phyloP scores from a whole-genome alignment of 768 basidiomycete genomes.

The Lanmaoa pseudosensibilis region DNA sequence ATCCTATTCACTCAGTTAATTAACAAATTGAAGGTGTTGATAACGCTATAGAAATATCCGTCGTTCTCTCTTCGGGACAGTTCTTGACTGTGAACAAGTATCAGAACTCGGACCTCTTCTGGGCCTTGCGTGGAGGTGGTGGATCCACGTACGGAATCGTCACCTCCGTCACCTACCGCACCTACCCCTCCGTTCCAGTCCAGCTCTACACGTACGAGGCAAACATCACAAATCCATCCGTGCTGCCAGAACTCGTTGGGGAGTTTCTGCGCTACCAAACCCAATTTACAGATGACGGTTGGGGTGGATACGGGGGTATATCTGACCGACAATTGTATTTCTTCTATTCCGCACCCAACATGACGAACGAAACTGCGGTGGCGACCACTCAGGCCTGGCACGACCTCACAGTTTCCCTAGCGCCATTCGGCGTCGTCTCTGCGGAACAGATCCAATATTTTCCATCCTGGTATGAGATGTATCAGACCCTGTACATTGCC shows the following conservation, averaged over 20 bases:
- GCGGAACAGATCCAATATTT: background rate
- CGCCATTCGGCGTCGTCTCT: constrained; percentile 4
- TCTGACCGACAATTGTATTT: constrained; percentile 9
- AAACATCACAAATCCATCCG: constrained; percentile 34
- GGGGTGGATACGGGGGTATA: constrained; percentile 39
- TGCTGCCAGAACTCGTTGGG: constrained; percentile 32
- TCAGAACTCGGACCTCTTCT: constrained; percentile 50
- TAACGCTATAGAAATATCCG: constrained; percentile 46
- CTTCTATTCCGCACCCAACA: constrained; percentile 36
- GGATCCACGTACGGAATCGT: constrained; percentile 51
- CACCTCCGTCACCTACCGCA: constrained; percentile 47
- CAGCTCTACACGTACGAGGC: constrained; percentile 29
- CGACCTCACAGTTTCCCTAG: constrained; percentile 19
- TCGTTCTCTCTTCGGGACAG: constrained; percentile 45
- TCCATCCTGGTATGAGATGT: constrained; percentile 12
- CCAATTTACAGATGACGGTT: constrained; percentile 41
- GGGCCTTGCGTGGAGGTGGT: constrained; percentile 55
- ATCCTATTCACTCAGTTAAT: background rate
- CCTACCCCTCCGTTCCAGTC: constrained; percentile 40
- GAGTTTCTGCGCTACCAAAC: constrained; percentile 38
- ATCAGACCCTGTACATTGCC: background rate
- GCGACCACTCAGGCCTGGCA: constrained; percentile 37
- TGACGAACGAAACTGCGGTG: constrained; percentile 36
- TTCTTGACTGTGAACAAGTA: constrained; percentile 40
- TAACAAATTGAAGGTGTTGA: constrained; percentile 40